Evolutionary conservation across 352 stramenopile species (phyloP).

Genomic region (Thalassiosira sp.): DNA sequence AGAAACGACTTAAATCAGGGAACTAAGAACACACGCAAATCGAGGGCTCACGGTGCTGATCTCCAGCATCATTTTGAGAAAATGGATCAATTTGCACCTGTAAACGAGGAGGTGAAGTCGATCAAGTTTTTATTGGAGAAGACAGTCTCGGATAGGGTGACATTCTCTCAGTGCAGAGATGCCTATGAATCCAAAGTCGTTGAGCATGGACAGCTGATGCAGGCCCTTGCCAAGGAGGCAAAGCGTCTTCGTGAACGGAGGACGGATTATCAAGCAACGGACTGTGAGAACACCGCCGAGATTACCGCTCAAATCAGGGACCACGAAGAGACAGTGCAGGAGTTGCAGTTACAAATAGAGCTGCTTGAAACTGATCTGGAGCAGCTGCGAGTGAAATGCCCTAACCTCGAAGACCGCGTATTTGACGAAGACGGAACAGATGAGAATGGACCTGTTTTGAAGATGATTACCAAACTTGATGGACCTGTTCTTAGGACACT

Average conservation of each 20-base stretch:
- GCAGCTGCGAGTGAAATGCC: constrained; percentile 51
- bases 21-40: too few relatives aligned
- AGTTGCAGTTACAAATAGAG: constrained; percentile 79
- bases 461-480: constrained; percentile 57
- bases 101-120: constrained; percentile 62
- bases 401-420: constrained; percentile 38
- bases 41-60: not conserved
- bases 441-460: constrained; percentile 30
- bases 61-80: too few relatives aligned
- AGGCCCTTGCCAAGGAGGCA: constrained; percentile 62
- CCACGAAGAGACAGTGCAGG: constrained; percentile 57
- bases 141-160: constrained; percentile 69
- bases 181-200: constrained; percentile 65
- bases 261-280: constrained; percentile 16
- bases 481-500: constrained; percentile 52
- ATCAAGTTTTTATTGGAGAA: constrained; percentile 75
- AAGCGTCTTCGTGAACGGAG: constrained; percentile 56
- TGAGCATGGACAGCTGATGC: constrained; percentile 71
- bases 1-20: constrained; percentile 17
- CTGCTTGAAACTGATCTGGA: constrained; percentile 70
- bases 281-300: constrained; percentile 19
- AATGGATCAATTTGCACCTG: constrained; percentile 43
- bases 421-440: constrained; percentile 24
- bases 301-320: constrained; percentile 32
- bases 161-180: constrained; percentile 36